Evolutionary conservation across 192 early-diverging fungal species (phyloP).

Genomic region (Entomortierella beljakovae): DNA sequence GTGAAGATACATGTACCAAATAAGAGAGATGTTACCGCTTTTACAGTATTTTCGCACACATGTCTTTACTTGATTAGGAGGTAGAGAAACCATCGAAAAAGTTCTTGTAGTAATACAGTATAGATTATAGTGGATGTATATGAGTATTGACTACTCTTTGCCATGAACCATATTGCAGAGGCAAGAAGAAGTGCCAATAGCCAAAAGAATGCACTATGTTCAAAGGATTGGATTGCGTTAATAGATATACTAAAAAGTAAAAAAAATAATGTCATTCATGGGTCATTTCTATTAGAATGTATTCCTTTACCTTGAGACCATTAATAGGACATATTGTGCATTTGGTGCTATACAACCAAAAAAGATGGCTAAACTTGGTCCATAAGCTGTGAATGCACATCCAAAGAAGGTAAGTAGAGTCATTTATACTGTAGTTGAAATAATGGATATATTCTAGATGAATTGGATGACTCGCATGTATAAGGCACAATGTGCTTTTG

Average conservation of each 20-base stretch:
- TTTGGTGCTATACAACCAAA: slow-evolving; percentile 73
- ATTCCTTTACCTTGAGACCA: slow-evolving; percentile 73
- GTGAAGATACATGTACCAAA: neutral
- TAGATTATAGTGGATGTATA: slow-evolving; percentile 66
- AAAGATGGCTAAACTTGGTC: slow-evolving; percentile 78
- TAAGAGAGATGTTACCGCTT: neutral
- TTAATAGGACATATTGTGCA: slow-evolving; percentile 77
- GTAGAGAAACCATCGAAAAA: slow-evolving; percentile 75
- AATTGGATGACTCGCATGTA: too few relatives aligned
- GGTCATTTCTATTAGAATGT: neutral
- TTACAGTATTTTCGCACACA: neutral
- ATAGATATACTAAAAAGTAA: neutral
- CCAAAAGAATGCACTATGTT: slow-evolving; percentile 84
- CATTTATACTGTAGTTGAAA: too few relatives aligned
- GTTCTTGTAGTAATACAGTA: slow-evolving; percentile 73
- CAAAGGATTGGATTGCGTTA: neutral
- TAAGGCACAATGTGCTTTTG: too few relatives aligned
- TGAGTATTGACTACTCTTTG: slow-evolving; percentile 49
- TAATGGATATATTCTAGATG: too few relatives aligned
- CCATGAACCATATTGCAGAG: slow-evolving; percentile 78
- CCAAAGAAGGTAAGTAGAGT: slow-evolving; percentile 80
- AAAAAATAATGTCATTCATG: neutral
- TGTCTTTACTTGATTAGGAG: slow-evolving; percentile 58
- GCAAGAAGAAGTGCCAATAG: slow-evolving; percentile 77
- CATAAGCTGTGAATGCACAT: slow-evolving; percentile 78